Percentiles rank a stretch among this genome's conserved stretches.
Conservation (phyloP, 805 yeast species). For the Metschnikowia gelsemii region DNA sequence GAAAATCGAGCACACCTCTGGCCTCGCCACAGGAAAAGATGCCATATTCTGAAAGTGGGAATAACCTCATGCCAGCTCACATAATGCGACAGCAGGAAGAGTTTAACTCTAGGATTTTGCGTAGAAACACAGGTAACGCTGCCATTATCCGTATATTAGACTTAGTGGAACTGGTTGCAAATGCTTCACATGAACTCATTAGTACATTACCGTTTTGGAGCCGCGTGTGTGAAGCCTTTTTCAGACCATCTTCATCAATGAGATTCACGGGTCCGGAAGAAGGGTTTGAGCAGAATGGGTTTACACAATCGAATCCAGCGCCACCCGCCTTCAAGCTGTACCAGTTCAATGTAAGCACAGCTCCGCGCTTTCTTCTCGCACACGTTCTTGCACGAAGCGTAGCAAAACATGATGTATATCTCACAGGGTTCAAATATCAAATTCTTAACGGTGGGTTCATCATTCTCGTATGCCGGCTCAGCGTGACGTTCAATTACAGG, state of each 20-base stretch:
- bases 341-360: conserved; percentile 60
- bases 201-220: conserved; percentile 38
- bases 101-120: conserved; percentile 32
- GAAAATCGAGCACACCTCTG: neutral
- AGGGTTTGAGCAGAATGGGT: neutral
- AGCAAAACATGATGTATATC: conserved; percentile 26
- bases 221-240: conserved; percentile 32
- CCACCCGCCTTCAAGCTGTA: conserved; percentile 32
- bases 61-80: neutral
- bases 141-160: conserved; percentile 41
- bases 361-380: conserved; percentile 61
- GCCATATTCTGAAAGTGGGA: neutral
- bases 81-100: conserved; percentile 9
- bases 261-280: conserved; percentile 29
- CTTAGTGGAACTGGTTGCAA: conserved; percentile 38
- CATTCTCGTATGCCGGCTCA: conserved; percentile 31
- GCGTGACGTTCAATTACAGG: conserved; percentile 42
- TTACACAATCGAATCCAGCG: neutral
- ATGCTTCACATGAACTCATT: conserved; percentile 31
- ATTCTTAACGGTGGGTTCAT: conserved; percentile 42
- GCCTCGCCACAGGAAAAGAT: neutral
- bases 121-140: conserved; percentile 43
- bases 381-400: conserved; percentile 48
- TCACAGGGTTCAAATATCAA: conserved; percentile 41
- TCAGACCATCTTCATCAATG: conserved; percentile 32